Conservation (phyloP, 371 early-diverging fungal species). For the Rhizopus stolonifer region DNA sequence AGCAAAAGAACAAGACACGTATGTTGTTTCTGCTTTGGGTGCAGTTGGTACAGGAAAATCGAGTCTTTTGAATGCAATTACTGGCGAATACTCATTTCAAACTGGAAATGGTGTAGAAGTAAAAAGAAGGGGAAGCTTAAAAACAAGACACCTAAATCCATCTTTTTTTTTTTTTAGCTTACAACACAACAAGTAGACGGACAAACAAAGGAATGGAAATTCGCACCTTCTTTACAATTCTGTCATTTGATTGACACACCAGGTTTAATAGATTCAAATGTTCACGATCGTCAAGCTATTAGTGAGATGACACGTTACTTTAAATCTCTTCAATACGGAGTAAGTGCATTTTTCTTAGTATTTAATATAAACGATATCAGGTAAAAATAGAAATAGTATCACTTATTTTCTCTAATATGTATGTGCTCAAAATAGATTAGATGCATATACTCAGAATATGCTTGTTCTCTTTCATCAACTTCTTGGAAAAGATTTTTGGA, state of each 20-base stretch:
- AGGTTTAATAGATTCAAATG: slow-evolving; percentile 54
- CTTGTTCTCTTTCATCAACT: slow-evolving; percentile 54
- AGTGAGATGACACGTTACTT: slow-evolving; percentile 59
- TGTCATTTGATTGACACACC: slow-evolving; percentile 55
- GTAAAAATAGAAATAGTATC: slow-evolving; percentile 19
- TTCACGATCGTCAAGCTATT: slow-evolving; percentile 52
- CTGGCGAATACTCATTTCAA: slow-evolving; percentile 42
- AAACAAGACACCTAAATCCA: background rate
- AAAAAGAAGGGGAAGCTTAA: slow-evolving; percentile 3
- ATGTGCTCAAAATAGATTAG: slow-evolving; percentile 36
- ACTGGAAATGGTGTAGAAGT: slow-evolving; percentile 39
- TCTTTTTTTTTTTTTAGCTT: slow-evolving; percentile 17
- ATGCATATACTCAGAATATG: slow-evolving; percentile 66
- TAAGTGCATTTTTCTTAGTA: slow-evolving; percentile 61
- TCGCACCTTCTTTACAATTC: slow-evolving; percentile 25
- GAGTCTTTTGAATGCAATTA: slow-evolving; percentile 47
- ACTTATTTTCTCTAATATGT: background rate
- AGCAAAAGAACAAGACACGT: slow-evolving; percentile 20
- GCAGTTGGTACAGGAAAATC: slow-evolving; percentile 51
- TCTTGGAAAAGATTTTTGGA: slow-evolving; percentile 62
- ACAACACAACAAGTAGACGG: slow-evolving; percentile 35
- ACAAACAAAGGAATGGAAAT: slow-evolving; percentile 37
- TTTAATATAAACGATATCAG: slow-evolving; percentile 57
- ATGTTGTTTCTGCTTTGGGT: slow-evolving; percentile 44
- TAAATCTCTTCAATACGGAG: slow-evolving; percentile 56